A percentile compares a stretch with the other conserved stretches of the same genome.
These are phyloP conservation scores for Puccinia polysora DNA, from an alignment of 1,284 basidiomycete species.

Conservation along the genomic window DNA sequence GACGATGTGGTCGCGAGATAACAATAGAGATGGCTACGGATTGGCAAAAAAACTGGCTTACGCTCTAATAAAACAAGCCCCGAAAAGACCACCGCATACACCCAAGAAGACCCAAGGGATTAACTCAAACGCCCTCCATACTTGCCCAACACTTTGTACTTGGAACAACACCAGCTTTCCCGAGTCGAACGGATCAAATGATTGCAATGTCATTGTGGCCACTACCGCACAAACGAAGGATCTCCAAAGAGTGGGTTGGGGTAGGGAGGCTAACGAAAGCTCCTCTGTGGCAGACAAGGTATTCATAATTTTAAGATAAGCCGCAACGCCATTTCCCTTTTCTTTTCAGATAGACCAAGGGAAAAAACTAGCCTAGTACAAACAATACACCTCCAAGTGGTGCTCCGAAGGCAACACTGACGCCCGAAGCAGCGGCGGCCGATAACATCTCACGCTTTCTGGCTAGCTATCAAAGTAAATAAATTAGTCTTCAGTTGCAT, in stretches of 20 bases:
- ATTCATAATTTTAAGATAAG: constrained; percentile 55
- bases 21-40: too few species aligned
- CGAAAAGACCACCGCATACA: constrained; percentile 35
- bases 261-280: constrained; percentile 60
- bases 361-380: constrained; percentile 30
- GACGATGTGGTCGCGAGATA: too few species aligned
- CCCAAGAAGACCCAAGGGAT: constrained; percentile 54
- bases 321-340: not conserved
- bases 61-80: constrained; percentile 37
- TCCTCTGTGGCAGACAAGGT: constrained; percentile 60
- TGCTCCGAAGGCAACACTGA: constrained; percentile 70
- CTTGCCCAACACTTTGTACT: constrained; percentile 44
- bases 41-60: constrained; percentile 15
- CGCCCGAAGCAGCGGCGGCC: constrained; percentile 66
- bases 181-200: constrained; percentile 68
- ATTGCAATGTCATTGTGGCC: constrained; percentile 66
- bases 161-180: constrained; percentile 69
- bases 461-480: constrained; percentile 53
- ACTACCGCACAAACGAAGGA: constrained; percentile 69
- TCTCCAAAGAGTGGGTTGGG: constrained; percentile 68
- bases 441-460: constrained; percentile 66
- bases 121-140: constrained; percentile 67
- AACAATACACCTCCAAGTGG: constrained; percentile 60
- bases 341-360: too few species aligned
- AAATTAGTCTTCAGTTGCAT: too few species aligned